phyloP scores from a whole-genome alignment of 169 alveolate species.

The Cryptosporidium canis region DNA sequence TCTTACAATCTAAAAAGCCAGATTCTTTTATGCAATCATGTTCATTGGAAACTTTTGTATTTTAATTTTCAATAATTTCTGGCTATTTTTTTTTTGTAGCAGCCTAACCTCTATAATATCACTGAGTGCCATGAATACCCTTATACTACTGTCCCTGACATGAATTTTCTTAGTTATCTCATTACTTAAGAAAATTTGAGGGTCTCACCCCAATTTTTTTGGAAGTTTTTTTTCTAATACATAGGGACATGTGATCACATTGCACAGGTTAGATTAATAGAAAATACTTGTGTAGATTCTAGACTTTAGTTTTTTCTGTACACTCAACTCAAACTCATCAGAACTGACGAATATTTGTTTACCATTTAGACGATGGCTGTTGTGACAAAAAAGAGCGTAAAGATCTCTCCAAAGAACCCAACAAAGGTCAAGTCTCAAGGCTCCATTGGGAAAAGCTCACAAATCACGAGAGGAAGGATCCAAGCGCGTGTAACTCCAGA shows the following conservation, averaged over 20 bases:
- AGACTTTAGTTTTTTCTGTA: constrained; percentile 4
- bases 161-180: no score
- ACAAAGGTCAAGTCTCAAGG: not conserved
- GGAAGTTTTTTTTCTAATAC: not conserved
- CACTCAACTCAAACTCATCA: not conserved
- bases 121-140: no score
- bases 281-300: not conserved
- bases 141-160: no score
- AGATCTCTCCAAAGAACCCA: constrained; percentile 7
- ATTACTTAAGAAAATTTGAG: no score
- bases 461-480: not conserved
- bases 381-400: not conserved
- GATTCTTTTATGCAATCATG: no score
- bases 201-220: no score
- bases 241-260: not conserved
- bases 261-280: not conserved
- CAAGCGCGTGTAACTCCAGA: not conserved
- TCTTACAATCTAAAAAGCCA: not conserved
- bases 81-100: no score
- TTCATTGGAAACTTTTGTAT: no score
- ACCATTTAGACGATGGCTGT: not conserved
- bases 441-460: not conserved
- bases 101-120: no score
- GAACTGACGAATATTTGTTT: no score
- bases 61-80: no score